phyloP scores from a whole-genome alignment of 371 early-diverging fungal species.

The Syncephalastrum contaminatum region DNA sequence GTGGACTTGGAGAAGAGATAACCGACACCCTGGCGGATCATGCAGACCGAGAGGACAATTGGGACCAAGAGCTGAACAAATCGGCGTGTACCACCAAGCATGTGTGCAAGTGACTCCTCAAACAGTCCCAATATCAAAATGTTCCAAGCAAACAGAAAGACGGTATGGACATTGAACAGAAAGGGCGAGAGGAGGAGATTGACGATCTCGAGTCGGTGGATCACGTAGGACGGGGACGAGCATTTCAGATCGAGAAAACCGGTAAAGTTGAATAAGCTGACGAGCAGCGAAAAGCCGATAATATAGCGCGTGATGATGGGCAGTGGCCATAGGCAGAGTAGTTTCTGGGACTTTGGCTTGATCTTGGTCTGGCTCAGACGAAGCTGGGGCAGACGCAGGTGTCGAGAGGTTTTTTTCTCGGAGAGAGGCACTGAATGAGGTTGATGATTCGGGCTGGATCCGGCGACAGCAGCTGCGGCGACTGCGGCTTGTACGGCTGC shows the following conservation, averaged over 20 bases:
- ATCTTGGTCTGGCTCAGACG: conserved; percentile 6
- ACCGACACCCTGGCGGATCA: conserved; percentile 45
- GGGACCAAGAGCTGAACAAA: conserved; percentile 32
- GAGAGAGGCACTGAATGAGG: no score
- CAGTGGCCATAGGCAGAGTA: conserved; percentile 51
- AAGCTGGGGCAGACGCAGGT: no score
- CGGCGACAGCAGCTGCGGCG: background rate
- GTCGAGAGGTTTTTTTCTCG: no score
- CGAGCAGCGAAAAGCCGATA: conserved; percentile 33
- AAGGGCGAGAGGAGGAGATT: conserved; percentile 48
- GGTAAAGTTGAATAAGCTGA: conserved; percentile 32
- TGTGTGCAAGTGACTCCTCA: conserved; percentile 48
- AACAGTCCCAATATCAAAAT: conserved; percentile 49
- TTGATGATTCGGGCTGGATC: background rate
- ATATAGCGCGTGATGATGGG: conserved; percentile 49
- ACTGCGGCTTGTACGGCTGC: background rate
- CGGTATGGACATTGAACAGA: conserved; percentile 33
- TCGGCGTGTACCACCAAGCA: conserved; percentile 46
- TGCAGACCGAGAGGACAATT: conserved; percentile 27
- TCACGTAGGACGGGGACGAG: conserved; percentile 48
- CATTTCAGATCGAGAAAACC: conserved; percentile 31
- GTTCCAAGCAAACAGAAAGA: conserved; percentile 43
- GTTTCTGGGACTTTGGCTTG: conserved; percentile 39
- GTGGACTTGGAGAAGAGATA: conserved; percentile 56
- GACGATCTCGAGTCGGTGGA: conserved; percentile 36